Conservation (phyloP, 1,284 basidiomycete genomes). For the Baeospora myosura region DNA sequence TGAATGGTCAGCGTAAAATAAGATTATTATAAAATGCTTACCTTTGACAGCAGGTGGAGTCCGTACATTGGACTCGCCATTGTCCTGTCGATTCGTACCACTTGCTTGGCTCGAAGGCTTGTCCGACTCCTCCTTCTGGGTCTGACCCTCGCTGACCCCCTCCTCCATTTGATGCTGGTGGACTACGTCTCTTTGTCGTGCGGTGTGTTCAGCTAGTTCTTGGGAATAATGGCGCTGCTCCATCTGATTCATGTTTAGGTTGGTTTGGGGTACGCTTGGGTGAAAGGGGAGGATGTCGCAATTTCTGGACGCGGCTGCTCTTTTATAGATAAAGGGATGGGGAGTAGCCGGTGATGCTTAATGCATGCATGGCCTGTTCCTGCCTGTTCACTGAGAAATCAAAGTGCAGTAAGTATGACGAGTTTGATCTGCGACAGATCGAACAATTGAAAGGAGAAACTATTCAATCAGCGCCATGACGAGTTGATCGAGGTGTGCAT, state of each 20-base stretch:
- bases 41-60: no score
- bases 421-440: background rate
- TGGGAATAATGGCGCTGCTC: background rate
- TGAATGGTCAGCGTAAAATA: no score
- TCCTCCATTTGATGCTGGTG: background rate
- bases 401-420: background rate
- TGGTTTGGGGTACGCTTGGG: background rate
- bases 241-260: background rate
- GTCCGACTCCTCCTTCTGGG: background rate
- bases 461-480: background rate
- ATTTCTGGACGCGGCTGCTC: background rate
- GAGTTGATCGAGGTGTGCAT: background rate
- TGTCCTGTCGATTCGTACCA: no score
- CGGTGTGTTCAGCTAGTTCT: background rate
- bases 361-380: background rate
- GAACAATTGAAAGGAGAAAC: background rate
- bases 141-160: background rate
- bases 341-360: background rate
- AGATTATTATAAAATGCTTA: no score
- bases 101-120: conserved; percentile 1
- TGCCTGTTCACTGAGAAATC: no score
- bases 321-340: background rate
- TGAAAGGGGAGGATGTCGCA: background rate
- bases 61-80: no score
- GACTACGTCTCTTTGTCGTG: background rate